Evolutionary conservation across 805 yeast genomes (phyloP), one percentile per base, ranked within the genome.

Genomic region (Candida vartiovaarae): DNA sequence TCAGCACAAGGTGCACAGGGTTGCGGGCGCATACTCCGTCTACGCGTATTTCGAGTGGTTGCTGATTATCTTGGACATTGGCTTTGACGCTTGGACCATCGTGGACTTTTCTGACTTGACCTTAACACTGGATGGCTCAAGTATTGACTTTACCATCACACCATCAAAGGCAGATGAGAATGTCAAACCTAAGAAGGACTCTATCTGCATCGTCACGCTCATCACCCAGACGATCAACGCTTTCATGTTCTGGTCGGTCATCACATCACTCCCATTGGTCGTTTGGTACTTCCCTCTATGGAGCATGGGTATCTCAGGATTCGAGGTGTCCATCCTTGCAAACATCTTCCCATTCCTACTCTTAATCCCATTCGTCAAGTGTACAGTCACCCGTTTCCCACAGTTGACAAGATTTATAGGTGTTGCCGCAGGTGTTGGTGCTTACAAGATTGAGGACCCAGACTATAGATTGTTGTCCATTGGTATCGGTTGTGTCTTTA

Each of bases 221-320:
- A 25, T 69, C 3, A 59, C 70, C 38, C 74, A 77, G 55, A 60
- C 72, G 11, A 58, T 77, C 56, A 89, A 90, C 59, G 73, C 91
- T 4, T 82, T 78, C 59, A 71, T 87, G 44, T 87, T 86, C 61
- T 93, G 97, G 96, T 73, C 97, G 0, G 80, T 81, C 24, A 50
- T 79, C 36, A 84, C 98, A 3, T 78, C 96, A 0, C 68, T 93
- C 46, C 83, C 88, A 36, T 74, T 93, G 44, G 80, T 93, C 57
- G 80, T 93, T 40, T 93, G 99, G 99, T 87, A 86, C 67, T 93
- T 93, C 72, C 99, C 99, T 8, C 70, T 93, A 49, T 93, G 99
- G 99, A 77, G 84, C 60, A 89, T 93, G 97, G 98, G 97, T 6
- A 83, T 93, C 37, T 84, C 95, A 2, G 99, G 99, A 4, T 90